These are phyloP conservation scores for Rhizopogon roseolus DNA, from an alignment of 768 basidiomycete species.

Conservation along the genomic window DNA sequence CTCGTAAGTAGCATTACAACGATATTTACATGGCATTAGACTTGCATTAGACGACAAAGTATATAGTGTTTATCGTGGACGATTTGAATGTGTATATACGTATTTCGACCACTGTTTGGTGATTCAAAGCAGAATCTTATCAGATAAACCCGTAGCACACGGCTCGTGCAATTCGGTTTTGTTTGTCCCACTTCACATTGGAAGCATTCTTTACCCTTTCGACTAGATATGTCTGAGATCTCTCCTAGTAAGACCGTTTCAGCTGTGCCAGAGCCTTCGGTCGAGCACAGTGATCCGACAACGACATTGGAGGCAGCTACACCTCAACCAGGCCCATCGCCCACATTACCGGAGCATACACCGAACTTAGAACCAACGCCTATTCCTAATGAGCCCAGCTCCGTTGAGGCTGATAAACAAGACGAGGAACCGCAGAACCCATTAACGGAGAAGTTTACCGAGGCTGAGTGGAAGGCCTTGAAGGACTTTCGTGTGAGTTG, in stretches of 20 bases:
- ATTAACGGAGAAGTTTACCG: conserved; percentile 65
- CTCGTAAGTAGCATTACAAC: not conserved
- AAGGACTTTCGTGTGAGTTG: conserved; percentile 58
- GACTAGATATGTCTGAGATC: not conserved
- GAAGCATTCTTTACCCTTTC: not conserved
- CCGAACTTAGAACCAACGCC: not conserved
- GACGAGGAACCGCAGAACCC: conserved; percentile 60
- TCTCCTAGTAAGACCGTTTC: not conserved
- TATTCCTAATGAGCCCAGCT: not conserved
- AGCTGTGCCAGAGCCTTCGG: not conserved
- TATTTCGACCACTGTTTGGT: not conserved
- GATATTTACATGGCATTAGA: not conserved
- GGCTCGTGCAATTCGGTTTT: not conserved
- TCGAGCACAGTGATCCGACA: not conserved
- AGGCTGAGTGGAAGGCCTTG: conserved; percentile 68
- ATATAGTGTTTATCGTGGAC: not conserved
- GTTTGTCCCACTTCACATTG: not conserved
- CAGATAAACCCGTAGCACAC: not conserved
- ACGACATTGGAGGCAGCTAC: not conserved
- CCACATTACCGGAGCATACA: not conserved
- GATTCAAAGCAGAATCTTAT: not conserved
- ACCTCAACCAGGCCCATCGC: conserved; percentile 2
- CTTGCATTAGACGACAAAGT: not conserved
- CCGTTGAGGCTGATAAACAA: not conserved
- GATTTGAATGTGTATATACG: not conserved